Conservation (phyloP, 371 early-diverging fungal species). For the Actinomortierella wolfii region DNA sequence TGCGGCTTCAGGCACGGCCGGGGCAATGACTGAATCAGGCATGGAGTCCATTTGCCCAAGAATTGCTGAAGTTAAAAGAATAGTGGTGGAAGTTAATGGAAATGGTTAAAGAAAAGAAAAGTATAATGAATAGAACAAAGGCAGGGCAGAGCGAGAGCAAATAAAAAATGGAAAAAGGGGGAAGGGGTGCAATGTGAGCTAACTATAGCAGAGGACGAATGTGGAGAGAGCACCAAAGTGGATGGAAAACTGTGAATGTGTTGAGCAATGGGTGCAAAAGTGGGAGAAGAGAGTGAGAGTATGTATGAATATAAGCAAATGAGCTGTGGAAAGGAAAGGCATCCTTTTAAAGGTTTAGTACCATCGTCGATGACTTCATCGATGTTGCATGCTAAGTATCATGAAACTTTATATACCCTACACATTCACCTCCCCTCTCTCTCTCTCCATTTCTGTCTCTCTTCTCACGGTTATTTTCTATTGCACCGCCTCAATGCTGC, state of each 20-base stretch:
- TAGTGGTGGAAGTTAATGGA: not conserved
- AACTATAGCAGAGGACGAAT: not conserved
- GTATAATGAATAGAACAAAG: not conserved
- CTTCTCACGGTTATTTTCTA: too few relatives aligned
- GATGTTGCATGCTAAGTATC: too few relatives aligned
- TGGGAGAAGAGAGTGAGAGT: not conserved
- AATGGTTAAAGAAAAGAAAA: not conserved
- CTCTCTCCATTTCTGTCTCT: too few relatives aligned
- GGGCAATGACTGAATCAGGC: not conserved
- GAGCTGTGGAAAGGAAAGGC: too few relatives aligned
- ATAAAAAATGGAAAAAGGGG: not conserved
- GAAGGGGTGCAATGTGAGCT: not conserved
- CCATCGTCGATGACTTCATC: too few relatives aligned
- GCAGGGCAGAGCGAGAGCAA: not conserved
- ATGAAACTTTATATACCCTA: too few relatives aligned
- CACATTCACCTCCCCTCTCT: too few relatives aligned
- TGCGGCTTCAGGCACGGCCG: not conserved
- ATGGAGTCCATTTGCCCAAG: not conserved
- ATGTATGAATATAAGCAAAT: constrained; percentile 1
- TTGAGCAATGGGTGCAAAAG: not conserved
- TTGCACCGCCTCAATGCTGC: too few relatives aligned
- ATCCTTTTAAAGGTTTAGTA: too few relatives aligned
- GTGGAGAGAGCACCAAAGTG: not conserved
- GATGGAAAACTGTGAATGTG: not conserved
- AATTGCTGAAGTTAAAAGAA: too few relatives aligned